phyloP scores from a whole-genome alignment of 2,329 filamentous ascomycete species.

The Epichloe elymi region DNA sequence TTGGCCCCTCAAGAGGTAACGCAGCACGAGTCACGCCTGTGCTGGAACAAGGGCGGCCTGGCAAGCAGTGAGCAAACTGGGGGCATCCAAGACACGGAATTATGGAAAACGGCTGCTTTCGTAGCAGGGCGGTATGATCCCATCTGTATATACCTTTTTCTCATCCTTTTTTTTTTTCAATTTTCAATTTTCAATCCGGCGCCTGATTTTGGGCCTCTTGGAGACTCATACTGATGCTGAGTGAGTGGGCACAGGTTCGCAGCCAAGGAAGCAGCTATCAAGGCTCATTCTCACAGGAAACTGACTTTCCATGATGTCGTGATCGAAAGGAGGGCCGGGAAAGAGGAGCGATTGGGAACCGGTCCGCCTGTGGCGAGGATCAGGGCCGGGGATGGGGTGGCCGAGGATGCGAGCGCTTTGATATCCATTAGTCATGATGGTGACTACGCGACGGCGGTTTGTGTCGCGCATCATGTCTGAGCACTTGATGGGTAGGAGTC shows the following conservation, averaged over 20 bases:
- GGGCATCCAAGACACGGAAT: slow-evolving; percentile 1
- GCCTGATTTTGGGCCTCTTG: too few species aligned
- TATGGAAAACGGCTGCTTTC: slow-evolving; percentile 24
- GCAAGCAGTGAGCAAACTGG: neutral
- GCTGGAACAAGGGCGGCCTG: neutral
- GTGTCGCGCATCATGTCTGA: slow-evolving; percentile 31
- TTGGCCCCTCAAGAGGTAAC: slow-evolving; percentile 25
- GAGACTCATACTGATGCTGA: too few species aligned
- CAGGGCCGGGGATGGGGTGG: slow-evolving; percentile 14
- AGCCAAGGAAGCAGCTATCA: slow-evolving; percentile 63
- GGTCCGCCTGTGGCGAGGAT: slow-evolving; percentile 34
- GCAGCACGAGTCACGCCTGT: slow-evolving; percentile 12
- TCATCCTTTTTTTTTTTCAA: too few species aligned
- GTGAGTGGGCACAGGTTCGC: slow-evolving; percentile 38
- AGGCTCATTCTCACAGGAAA: slow-evolving; percentile 48
- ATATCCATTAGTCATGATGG: slow-evolving; percentile 82
- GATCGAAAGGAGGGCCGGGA: slow-evolving; percentile 22
- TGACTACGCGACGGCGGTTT: slow-evolving; percentile 64
- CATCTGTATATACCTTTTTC: neutral
- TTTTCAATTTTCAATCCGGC: neutral
- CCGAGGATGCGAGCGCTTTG: slow-evolving; percentile 42
- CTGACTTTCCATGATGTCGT: slow-evolving; percentile 50
- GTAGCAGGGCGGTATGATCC: slow-evolving; percentile 21
- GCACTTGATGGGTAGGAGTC: neutral
- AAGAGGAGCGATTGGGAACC: slow-evolving; percentile 18